phyloP scores from a whole-genome alignment of 176 grass and related monocot genomes.

The Aechmea fasciata region DNA sequence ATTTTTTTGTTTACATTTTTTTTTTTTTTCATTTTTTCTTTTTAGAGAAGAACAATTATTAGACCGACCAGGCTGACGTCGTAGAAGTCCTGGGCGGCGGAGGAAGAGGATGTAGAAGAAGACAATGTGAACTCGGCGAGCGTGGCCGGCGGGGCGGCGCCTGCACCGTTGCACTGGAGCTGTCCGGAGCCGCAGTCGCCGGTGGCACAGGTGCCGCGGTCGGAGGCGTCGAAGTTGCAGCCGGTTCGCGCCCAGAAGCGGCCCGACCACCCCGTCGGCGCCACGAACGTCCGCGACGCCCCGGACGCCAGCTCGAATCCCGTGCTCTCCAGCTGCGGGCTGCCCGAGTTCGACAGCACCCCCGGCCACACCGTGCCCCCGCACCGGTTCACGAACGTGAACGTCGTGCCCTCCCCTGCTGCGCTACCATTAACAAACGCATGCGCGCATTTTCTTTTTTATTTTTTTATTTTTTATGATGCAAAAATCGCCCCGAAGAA shows the following conservation, averaged over 20 bases:
- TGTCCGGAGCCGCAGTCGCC: slow-evolving; percentile 21
- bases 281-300: slow-evolving; percentile 36
- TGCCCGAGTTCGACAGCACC: slow-evolving; percentile 74
- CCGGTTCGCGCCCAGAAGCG: slow-evolving; percentile 33
- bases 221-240: slow-evolving; percentile 8
- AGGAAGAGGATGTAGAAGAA: slow-evolving; percentile 46
- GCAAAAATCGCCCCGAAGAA: neutral
- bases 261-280: slow-evolving; percentile 65
- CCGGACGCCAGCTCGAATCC: slow-evolving; percentile 66
- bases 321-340: slow-evolving; percentile 44
- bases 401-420: slow-evolving; percentile 30
- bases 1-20: too few species aligned
- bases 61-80: slow-evolving; percentile 81
- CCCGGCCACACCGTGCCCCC: slow-evolving; percentile 84
- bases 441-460: neutral
- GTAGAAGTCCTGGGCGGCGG: slow-evolving; percentile 65
- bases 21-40: too few species aligned
- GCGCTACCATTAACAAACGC: neutral
- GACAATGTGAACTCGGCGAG: slow-evolving; percentile 62
- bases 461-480: neutral
- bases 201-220: slow-evolving; percentile 13
- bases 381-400: slow-evolving; percentile 91
- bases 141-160: slow-evolving; percentile 9
- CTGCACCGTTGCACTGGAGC: slow-evolving; percentile 9
- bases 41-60: too few species aligned